These are phyloP conservation scores for Santalum album DNA, from an alignment of 164 flowering plant genomes.

Conservation along the genomic window DNA sequence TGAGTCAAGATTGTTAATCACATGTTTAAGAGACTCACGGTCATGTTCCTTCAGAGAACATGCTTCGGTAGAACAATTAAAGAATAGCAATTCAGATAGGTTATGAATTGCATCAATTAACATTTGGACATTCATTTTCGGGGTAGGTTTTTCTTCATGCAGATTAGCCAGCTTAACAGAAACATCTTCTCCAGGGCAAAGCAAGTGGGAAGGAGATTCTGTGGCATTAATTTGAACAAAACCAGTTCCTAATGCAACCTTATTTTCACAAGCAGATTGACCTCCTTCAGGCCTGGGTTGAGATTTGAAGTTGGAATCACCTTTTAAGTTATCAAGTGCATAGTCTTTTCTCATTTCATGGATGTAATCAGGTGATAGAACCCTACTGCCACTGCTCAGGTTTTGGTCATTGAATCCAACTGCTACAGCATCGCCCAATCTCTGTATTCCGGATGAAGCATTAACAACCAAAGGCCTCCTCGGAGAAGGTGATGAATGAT, in stretches of 20 bases:
- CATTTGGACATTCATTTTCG: conserved; percentile 22
- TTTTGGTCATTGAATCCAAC: conserved; percentile 8
- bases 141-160: conserved; percentile 10
- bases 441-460: conserved; percentile 2
- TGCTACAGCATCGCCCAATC: conserved; percentile 11
- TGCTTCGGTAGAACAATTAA: conserved; percentile 20
- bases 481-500: conserved; percentile 9
- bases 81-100: conserved; percentile 48
- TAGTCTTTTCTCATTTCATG: conserved; percentile 8
- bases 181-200: conserved; percentile 14
- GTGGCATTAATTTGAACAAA: conserved; percentile 8
- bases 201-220: conserved; percentile 7
- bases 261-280: conserved; percentile 9
- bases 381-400: conserved; percentile 4
- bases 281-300: conserved; percentile 9
- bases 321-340: not conserved
- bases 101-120: conserved; percentile 35
- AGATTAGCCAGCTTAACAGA: conserved; percentile 9
- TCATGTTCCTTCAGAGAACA: conserved; percentile 30
- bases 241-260: not conserved
- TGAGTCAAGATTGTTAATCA: conserved; percentile 30
- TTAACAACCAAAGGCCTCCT: conserved; percentile 11
- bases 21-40: conserved; percentile 29
- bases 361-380: conserved; percentile 14
- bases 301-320: conserved; percentile 8